These are phyloP conservation scores for Paramarasmius palmivorus DNA, from an alignment of 1,284 basidiomycete genomes.

Conservation along the genomic window DNA sequence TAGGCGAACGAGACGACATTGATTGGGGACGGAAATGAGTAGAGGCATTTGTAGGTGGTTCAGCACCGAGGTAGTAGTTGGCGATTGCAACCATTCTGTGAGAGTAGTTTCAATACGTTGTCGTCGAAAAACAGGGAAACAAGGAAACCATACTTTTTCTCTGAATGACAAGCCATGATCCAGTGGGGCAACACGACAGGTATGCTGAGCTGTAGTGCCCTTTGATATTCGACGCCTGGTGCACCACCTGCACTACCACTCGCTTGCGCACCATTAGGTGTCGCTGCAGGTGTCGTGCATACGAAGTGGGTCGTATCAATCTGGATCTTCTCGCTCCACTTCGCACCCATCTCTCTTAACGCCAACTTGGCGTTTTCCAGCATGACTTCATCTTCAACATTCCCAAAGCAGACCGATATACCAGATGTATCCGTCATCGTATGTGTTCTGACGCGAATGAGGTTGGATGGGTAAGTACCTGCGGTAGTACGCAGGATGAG, in stretches of 20 bases:
- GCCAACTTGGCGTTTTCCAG: constrained; percentile 80
- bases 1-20: constrained; percentile 60
- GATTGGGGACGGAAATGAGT: constrained; percentile 61
- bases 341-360: constrained; percentile 80
- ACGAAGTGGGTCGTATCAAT: constrained; percentile 98
- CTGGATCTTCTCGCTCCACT: constrained; percentile 90
- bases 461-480: constrained; percentile 83
- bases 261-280: constrained; percentile 59
- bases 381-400: constrained; percentile 71
- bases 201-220: constrained; percentile 86
- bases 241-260: constrained; percentile 49
- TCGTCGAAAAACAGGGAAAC: constrained; percentile 1
- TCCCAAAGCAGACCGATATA: constrained; percentile 90
- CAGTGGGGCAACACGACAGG: constrained; percentile 90
- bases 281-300: constrained; percentile 82
- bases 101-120: constrained; percentile 3
- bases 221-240: constrained; percentile 86
- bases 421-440: constrained; percentile 93
- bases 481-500: constrained; percentile 88
- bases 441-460: constrained; percentile 83
- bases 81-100: constrained; percentile 85
- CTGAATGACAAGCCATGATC: constrained; percentile 82
- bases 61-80: constrained; percentile 77
- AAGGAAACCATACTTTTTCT: constrained; percentile 65
- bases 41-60: constrained; percentile 41